Conservation (phyloP, 2,329 filamentous ascomycete species). For the Calycina marina region DNA sequence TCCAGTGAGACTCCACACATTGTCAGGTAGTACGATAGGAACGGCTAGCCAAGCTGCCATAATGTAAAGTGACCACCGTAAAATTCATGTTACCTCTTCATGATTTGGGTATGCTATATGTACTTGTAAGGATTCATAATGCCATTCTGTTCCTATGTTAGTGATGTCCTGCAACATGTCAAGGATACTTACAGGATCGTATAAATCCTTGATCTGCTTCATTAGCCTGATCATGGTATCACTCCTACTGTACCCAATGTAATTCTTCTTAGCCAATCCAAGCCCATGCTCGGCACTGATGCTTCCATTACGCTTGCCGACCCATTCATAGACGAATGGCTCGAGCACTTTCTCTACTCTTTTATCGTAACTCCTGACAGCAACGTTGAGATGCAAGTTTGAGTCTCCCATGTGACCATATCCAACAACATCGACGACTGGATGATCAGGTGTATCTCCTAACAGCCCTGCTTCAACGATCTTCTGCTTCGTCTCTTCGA, state of each 20-base stretch:
- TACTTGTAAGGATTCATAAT: constrained; percentile 99
- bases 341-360: constrained; percentile 76
- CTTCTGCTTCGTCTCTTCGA: constrained; percentile 67
- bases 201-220: constrained; percentile 88
- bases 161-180: constrained; percentile 1
- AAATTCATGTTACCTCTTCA: too few species aligned
- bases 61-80: too few species aligned
- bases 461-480: constrained; percentile 63
- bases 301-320: constrained; percentile 71
- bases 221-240: constrained; percentile 80
- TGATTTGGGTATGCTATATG: too few species aligned
- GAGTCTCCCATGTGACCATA: constrained; percentile 98
- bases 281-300: constrained; percentile 96
- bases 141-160: constrained; percentile 50
- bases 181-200: constrained; percentile 64
- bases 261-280: constrained; percentile 90
- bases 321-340: constrained; percentile 97
- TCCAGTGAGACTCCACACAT: too few species aligned
- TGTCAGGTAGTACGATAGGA: too few species aligned
- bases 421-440: constrained; percentile 80
- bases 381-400: constrained; percentile 87
- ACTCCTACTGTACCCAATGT: constrained; percentile 81
- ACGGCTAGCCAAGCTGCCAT: too few species aligned
- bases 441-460: constrained; percentile 58
- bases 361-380: constrained; percentile 71